Conservation (phyloP, 2,329 filamentous ascomycete species). For the Pseudocercospora crystallina region DNA sequence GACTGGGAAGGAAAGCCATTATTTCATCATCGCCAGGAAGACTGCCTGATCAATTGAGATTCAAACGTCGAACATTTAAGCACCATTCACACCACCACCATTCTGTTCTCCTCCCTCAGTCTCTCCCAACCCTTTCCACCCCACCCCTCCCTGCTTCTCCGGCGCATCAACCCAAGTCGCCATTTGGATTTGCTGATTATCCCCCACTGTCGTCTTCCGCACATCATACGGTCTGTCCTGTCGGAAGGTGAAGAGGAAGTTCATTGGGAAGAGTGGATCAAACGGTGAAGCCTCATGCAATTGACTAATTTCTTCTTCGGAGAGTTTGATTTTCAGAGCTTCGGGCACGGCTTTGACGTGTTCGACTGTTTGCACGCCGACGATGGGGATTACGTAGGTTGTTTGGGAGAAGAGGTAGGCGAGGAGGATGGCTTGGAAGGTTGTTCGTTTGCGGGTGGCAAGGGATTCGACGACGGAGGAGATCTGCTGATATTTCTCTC, state of each 20-base stretch:
- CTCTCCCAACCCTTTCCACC: no score
- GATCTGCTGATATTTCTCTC: conserved; percentile 31
- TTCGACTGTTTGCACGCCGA: conserved; percentile 67
- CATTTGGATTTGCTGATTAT: conserved; percentile 6
- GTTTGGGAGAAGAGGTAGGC: conserved; percentile 70
- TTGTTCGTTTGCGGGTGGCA: conserved; percentile 53
- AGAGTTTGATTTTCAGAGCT: conserved; percentile 61
- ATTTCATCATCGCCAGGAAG: no score
- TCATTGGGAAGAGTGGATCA: conserved; percentile 65
- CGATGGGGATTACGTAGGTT: conserved; percentile 68
- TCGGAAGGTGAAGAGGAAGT: conserved; percentile 47
- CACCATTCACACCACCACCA: no score
- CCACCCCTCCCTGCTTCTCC: conserved; percentile 27
- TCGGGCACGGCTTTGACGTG: conserved; percentile 70
- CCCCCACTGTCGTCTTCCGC: background rate
- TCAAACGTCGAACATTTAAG: no score
- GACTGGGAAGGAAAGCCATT: no score
- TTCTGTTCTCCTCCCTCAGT: no score
- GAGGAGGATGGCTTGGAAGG: conserved; percentile 45
- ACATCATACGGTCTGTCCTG: conserved; percentile 2
- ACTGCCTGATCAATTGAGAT: no score
- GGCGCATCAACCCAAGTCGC: conserved; percentile 24
- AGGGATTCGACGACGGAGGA: conserved; percentile 60
- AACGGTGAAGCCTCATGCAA: conserved; percentile 64
- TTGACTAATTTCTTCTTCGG: conserved; percentile 60